Percentiles rank a stretch among this genome's conserved stretches.
Conservation (phyloP, 495 filamentous ascomycete genomes). For the Aspergillus saccharolyticus region DNA sequence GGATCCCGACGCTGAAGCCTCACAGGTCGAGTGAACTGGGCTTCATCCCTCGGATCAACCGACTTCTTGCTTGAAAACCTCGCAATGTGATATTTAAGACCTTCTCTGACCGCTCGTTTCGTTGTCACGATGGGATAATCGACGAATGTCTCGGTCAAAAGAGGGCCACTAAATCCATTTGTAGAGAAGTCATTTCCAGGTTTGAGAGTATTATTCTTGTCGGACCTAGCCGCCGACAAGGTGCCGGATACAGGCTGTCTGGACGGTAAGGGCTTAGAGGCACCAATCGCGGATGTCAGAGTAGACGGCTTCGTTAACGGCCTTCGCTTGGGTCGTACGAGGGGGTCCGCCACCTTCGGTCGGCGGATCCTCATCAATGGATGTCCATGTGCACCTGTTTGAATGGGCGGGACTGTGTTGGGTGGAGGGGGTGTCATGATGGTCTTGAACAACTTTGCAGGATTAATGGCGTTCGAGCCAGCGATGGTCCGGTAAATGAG, state of each 20-base stretch:
- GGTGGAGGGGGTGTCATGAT: slow-evolving; percentile 37
- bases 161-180: slow-evolving; percentile 58
- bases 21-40: slow-evolving; percentile 82
- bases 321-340: slow-evolving; percentile 60
- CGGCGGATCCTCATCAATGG: slow-evolving; percentile 40
- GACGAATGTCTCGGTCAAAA: slow-evolving; percentile 44
- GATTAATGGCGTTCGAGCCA: neutral
- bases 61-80: slow-evolving; percentile 59
- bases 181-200: slow-evolving; percentile 35
- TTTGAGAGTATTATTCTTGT: slow-evolving; percentile 14
- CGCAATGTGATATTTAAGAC: slow-evolving; percentile 80
- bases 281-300: slow-evolving; percentile 14
- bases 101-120: slow-evolving; percentile 72
- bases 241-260: slow-evolving; percentile 15
- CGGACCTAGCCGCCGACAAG: slow-evolving; percentile 10
- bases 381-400: slow-evolving; percentile 31
- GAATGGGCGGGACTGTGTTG: slow-evolving; percentile 25
- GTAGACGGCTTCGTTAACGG: slow-evolving; percentile 27
- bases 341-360: slow-evolving; percentile 57
- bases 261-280: slow-evolving; percentile 26
- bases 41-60: slow-evolving; percentile 68
- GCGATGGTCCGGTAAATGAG: neutral
- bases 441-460: neutral
- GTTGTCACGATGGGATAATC: slow-evolving; percentile 77
- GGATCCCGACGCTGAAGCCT: slow-evolving; percentile 86